Conservation (phyloP, 352 stramenopile genomes). For the Elongisporangium prolatum region DNA sequence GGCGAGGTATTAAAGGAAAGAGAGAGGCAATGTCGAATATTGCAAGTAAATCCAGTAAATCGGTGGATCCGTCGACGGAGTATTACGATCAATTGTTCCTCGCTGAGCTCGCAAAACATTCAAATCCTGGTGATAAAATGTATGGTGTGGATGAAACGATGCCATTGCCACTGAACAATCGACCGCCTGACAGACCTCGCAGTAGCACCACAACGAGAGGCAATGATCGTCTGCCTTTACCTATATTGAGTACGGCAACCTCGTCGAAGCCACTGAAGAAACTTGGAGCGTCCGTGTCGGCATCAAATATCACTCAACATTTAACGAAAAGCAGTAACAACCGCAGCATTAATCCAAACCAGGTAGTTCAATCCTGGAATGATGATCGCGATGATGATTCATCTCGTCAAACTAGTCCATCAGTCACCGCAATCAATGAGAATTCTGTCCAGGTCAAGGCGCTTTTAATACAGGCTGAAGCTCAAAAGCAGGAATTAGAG, state of each 20-base stretch:
- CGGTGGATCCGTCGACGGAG: conserved; percentile 8
- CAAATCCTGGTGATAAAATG: not conserved
- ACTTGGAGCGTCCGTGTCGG: not conserved
- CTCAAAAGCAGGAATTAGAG: conserved; percentile 31
- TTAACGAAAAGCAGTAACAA: not conserved
- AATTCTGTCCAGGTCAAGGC: not conserved
- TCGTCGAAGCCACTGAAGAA: not conserved
- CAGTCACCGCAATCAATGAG: not conserved
- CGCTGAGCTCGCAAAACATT: conserved; percentile 58
- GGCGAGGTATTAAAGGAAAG: conserved; percentile 1
- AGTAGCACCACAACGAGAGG: not conserved
- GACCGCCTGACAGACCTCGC: not conserved
- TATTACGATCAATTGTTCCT: conserved; percentile 57
- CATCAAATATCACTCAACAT: not conserved
- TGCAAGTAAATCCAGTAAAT: not conserved
- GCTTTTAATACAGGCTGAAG: conserved; percentile 12
- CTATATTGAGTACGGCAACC: not conserved
- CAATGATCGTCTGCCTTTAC: not conserved
- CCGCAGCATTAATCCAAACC: not conserved
- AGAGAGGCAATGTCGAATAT: not conserved
- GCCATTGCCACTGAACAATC: no score
- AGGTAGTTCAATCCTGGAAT: not conserved
- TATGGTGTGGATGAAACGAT: not conserved
- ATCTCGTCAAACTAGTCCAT: not conserved
- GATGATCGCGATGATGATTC: not conserved